Percentiles rank a stretch among this genome's conserved stretches.
phyloP scores from a whole-genome alignment of 495 filamentous ascomycete species.

The Aspergillus campestris region DNA sequence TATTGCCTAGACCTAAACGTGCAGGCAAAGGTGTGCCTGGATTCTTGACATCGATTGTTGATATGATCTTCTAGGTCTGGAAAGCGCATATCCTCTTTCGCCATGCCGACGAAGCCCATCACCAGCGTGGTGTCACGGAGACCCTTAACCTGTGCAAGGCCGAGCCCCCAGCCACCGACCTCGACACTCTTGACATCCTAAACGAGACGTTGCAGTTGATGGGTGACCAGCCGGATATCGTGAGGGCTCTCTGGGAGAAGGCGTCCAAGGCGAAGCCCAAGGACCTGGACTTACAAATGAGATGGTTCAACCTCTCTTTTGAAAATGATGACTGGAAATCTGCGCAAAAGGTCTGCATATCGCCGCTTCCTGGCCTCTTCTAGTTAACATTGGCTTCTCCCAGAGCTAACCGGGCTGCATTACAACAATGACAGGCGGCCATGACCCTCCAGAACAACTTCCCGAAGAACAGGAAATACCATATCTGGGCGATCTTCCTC shows the following conservation, averaged over 20 bases:
- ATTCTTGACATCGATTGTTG: too few relatives aligned
- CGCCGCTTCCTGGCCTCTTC: neutral
- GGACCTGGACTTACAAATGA: slow-evolving; percentile 42
- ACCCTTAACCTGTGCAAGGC: slow-evolving; percentile 37
- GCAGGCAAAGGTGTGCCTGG: too few relatives aligned
- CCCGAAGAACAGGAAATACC: slow-evolving; percentile 46
- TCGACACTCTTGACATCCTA: slow-evolving; percentile 44
- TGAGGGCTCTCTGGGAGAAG: slow-evolving; percentile 44
- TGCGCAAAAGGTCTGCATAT: slow-evolving; percentile 44
- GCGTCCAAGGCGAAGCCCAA: slow-evolving; percentile 44
- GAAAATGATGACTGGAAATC: slow-evolving; percentile 44
- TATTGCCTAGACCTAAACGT: slow-evolving; percentile 5
- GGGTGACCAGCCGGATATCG: slow-evolving; percentile 24
- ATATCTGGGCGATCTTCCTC: slow-evolving; percentile 51
- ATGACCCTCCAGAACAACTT: slow-evolving; percentile 54
- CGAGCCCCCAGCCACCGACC: slow-evolving; percentile 40
- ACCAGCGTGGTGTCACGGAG: slow-evolving; percentile 37
- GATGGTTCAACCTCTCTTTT: slow-evolving; percentile 46
- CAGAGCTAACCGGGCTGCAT: neutral
- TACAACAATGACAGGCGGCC: slow-evolving; percentile 32
- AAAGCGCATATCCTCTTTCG: slow-evolving; percentile 44
- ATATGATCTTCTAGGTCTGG: slow-evolving; percentile 28
- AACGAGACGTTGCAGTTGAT: slow-evolving; percentile 26
- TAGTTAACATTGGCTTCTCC: neutral
- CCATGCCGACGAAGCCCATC: slow-evolving; percentile 36